A percentile compares a stretch with the other conserved stretches of the same genome.
phyloP scores from a whole-genome alignment of 345 rosid genomes.

The Hibiscus syriacus region DNA sequence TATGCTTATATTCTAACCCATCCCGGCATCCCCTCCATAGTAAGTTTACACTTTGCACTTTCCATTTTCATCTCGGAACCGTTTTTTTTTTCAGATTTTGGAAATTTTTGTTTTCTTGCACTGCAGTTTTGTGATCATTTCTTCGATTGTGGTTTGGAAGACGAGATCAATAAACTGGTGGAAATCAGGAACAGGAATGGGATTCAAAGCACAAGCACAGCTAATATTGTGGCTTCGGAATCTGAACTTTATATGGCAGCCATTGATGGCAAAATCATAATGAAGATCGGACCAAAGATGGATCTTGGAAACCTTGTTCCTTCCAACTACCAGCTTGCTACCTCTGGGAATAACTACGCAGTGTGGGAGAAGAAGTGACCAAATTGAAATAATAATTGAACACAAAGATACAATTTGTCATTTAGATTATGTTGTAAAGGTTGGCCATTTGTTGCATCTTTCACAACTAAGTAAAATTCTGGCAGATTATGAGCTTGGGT shows the following conservation, averaged over 20 bases:
- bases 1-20: conserved; percentile 85
- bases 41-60: conserved; percentile 20
- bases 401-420: neutral
- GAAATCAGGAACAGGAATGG: conserved; percentile 37
- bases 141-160: conserved; percentile 57
- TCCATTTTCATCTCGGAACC: too few relatives aligned
- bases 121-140: conserved; percentile 78
- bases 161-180: conserved; percentile 38
- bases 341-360: conserved; percentile 40
- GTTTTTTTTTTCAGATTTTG: too few relatives aligned
- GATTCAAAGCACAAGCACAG: conserved; percentile 41
- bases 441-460: neutral
- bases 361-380: conserved; percentile 47
- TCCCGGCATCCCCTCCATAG: conserved; percentile 67
- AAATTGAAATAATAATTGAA: neutral
- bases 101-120: too few relatives aligned
- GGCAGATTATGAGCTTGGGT: conserved; percentile 20
- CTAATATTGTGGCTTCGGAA: conserved; percentile 45
- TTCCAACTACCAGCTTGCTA: conserved; percentile 41
- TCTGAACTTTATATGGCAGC: conserved; percentile 55
- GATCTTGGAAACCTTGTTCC: conserved; percentile 67
- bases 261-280: conserved; percentile 44
- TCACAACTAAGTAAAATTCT: neutral
- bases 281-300: conserved; percentile 66
- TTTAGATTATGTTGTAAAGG: neutral